Percentiles rank a stretch among this genome's conserved stretches.
phyloP scores from a whole-genome alignment of 2,329 filamentous ascomycete genomes.

The Diaporthe aspalathi region DNA sequence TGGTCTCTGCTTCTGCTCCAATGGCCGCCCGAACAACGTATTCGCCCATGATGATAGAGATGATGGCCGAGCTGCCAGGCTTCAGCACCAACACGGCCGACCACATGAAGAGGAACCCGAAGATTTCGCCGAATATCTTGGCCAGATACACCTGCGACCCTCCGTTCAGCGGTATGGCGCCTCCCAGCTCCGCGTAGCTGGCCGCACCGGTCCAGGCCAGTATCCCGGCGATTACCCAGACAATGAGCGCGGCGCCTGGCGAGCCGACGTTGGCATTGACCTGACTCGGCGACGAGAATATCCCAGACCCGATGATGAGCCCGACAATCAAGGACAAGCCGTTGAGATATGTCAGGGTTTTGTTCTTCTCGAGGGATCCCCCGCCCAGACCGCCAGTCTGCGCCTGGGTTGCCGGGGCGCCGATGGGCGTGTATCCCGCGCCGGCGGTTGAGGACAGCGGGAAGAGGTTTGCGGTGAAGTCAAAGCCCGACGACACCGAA shows the following conservation, averaged over 20 bases:
- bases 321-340: slow-evolving; percentile 91
- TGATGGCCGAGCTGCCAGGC: slow-evolving; percentile 92
- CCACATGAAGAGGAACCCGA: slow-evolving; percentile 96
- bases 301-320: slow-evolving; percentile 94
- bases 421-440: slow-evolving; percentile 83
- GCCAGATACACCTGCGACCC: slow-evolving; percentile 93
- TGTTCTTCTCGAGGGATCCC: slow-evolving; percentile 91
- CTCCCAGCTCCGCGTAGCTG: slow-evolving; percentile 94
- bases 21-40: slow-evolving; percentile 91
- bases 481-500: slow-evolving; percentile 92
- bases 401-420: slow-evolving; percentile 72
- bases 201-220: slow-evolving; percentile 96
- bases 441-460: slow-evolving; percentile 85
- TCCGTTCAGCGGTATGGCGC: slow-evolving; percentile 94
- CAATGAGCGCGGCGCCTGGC: slow-evolving; percentile 87
- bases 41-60: slow-evolving; percentile 97
- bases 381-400: slow-evolving; percentile 71
- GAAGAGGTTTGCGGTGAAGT: slow-evolving; percentile 93
- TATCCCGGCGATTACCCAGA: slow-evolving; percentile 91
- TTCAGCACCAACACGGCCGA: slow-evolving; percentile 94
- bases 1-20: slow-evolving; percentile 83
- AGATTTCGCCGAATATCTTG: slow-evolving; percentile 95
- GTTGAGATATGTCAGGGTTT: slow-evolving; percentile 94
- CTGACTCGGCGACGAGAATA: slow-evolving; percentile 94
- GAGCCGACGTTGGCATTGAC: slow-evolving; percentile 93